Evolutionary conservation across 345 rosid genomes (phyloP).

Genomic region (Jatropha curcas): DNA sequence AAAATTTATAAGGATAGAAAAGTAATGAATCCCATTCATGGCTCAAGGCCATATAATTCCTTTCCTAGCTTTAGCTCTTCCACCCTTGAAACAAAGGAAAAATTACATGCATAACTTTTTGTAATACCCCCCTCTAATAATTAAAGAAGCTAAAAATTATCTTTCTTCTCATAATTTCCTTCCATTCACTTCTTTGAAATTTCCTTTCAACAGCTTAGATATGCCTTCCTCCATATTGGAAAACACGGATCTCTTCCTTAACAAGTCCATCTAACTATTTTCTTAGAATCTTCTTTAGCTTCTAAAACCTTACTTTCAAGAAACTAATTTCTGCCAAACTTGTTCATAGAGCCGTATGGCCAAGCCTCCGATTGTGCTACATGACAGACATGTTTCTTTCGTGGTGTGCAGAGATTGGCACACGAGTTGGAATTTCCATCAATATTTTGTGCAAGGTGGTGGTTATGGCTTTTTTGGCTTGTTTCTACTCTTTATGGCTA

Average conservation of each 20-base stretch:
- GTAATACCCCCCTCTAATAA: constrained; percentile 68
- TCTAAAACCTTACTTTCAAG: constrained; percentile 46
- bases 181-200: too few relatives aligned
- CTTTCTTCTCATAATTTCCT: constrained; percentile 42
- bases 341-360: constrained; percentile 7
- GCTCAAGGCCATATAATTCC: constrained; percentile 56
- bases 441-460: constrained; percentile 45
- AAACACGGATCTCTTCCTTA: constrained; percentile 69
- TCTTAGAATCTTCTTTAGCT: constrained; percentile 57
- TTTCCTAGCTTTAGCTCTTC: constrained; percentile 65
- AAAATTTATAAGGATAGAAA: constrained; percentile 7
- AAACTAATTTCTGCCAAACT: constrained; percentile 34
- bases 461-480: constrained; percentile 60
- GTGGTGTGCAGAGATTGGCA: constrained; percentile 61
- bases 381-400: constrained; percentile 64
- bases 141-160: constrained; percentile 42
- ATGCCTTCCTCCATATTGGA: constrained; percentile 77
- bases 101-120: constrained; percentile 37
- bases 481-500: constrained; percentile 59
- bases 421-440: constrained; percentile 51
- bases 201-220: constrained; percentile 57
- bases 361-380: constrained; percentile 38
- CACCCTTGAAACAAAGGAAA: constrained; percentile 38
- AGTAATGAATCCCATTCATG: constrained; percentile 17
- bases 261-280: constrained; percentile 48